These are phyloP conservation scores for Cercospora brassicicola DNA, from an alignment of 2,329 filamentous ascomycete genomes.

Conservation along the genomic window DNA sequence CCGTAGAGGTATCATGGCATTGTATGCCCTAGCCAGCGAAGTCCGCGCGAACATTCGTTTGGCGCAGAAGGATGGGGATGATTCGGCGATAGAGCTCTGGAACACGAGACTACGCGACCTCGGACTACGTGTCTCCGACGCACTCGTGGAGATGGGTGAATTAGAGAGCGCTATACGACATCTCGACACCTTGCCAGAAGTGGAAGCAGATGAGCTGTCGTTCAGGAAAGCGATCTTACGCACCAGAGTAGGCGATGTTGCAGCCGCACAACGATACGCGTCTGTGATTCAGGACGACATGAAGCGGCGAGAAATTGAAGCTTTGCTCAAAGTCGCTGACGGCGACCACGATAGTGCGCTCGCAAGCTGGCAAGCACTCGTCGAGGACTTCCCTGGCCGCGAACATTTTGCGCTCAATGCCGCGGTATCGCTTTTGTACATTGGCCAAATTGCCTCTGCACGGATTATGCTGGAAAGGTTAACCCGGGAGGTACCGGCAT, in stretches of 20 bases:
- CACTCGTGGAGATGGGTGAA: slow-evolving; percentile 84
- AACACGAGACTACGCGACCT: slow-evolving; percentile 70
- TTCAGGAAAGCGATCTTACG: slow-evolving; percentile 64
- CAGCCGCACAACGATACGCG: slow-evolving; percentile 37
- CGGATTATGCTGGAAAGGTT: slow-evolving; percentile 66
- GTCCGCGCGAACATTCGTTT: slow-evolving; percentile 30
- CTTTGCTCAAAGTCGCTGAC: slow-evolving; percentile 76
- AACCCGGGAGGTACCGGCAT: slow-evolving; percentile 63
- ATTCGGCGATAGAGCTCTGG: slow-evolving; percentile 66
- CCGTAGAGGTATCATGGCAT: slow-evolving; percentile 79
- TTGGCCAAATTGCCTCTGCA: slow-evolving; percentile 72
- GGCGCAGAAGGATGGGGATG: slow-evolving; percentile 52
- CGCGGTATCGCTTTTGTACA: slow-evolving; percentile 81
- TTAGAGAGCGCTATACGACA: slow-evolving; percentile 75
- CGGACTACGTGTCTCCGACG: slow-evolving; percentile 64
- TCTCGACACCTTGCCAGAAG: slow-evolving; percentile 59
- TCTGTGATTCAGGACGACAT: slow-evolving; percentile 25
- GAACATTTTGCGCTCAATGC: slow-evolving; percentile 79
- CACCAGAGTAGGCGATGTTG: slow-evolving; percentile 75
- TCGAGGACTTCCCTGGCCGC: slow-evolving; percentile 52
- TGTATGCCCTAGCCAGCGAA: slow-evolving; percentile 71
- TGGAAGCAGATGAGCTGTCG: slow-evolving; percentile 45
- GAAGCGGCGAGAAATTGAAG: slow-evolving; percentile 55
- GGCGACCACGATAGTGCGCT: slow-evolving; percentile 68
- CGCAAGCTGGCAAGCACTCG: slow-evolving; percentile 58